Evolutionary conservation across 169 alveolate species (phyloP), one percentile per base, ranked within the genome.

Genomic region (Theileria orientalis): DNA sequence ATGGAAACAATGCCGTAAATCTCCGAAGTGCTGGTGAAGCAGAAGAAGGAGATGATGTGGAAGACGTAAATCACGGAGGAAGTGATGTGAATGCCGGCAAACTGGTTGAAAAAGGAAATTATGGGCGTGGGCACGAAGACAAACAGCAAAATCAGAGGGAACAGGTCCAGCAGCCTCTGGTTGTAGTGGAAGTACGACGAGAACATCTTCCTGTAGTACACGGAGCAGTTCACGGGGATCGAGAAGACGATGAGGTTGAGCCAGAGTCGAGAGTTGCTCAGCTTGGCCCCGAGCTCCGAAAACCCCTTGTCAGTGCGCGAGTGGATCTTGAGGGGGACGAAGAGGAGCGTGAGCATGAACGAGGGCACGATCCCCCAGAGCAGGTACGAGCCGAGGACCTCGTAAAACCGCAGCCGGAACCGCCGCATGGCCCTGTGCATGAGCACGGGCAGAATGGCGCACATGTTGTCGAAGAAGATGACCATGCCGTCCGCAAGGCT

Each of bases 401-500:
- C 76, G 32, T 25, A 25, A 23, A 52, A 71, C 0, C 73, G 61
- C 6, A 78, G 57, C 11, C 60, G 46, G 33, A 35, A 78, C 9
- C 71, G 51, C 41, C n/a, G 27, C 1, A 56, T 59, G 9, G 67
- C 61, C 33, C 2, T 37, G 14, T 71, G 46, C 3, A 78, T 25
- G 25, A 78, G 14, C 29, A 64, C 42, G 2, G 86, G 86, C 13
- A 71, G 56, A 46, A 46, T 51, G 79, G 69, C 56, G 37, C 83
- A 60, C 51, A 78, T 13, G 70, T 78, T 78, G 37, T 78, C 86
- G 30, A 74, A 73, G 41, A 68, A 42, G n/a, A 73, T 70, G 44
- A 78, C 67, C 54, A 70, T 51, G 37, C 83, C 66, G 14, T 59
- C 74, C 3, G 83, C 86, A 59, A 78, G 40, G 57, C 68, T 70